Evolutionary conservation across 1,139 yeast genomes (phyloP).

Genomic region (Saccharomyces hybrid): DNA sequence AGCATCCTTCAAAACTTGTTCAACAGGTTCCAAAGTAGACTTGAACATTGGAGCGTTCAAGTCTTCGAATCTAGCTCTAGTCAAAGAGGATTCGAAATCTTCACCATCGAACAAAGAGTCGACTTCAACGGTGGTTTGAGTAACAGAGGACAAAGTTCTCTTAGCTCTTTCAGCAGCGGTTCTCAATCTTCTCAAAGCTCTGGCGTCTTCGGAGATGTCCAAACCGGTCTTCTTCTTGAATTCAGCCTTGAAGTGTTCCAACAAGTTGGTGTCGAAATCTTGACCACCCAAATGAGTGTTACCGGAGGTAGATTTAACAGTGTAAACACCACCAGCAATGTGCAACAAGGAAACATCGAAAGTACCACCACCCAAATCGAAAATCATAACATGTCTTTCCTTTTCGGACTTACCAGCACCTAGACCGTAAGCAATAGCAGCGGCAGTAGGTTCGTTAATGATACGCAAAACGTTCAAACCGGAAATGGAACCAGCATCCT

Average conservation of each 20-base stretch:
- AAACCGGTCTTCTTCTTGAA: slow-evolving; percentile 95
- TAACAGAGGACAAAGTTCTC: slow-evolving; percentile 96
- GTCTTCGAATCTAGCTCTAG: slow-evolving; percentile 99
- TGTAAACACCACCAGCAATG: slow-evolving; percentile 98
- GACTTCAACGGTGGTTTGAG: slow-evolving; percentile 94
- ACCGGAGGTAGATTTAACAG: slow-evolving; percentile 99
- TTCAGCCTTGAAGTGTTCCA: slow-evolving; percentile 88
- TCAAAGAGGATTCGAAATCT: slow-evolving; percentile 92
- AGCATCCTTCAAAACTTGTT: slow-evolving; percentile 94
- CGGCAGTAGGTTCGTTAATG: slow-evolving; percentile 94
- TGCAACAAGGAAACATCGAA: slow-evolving; percentile 91
- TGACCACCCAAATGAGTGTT: slow-evolving; percentile 99
- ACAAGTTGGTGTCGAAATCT: slow-evolving; percentile 95
- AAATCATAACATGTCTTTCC: slow-evolving; percentile 82
- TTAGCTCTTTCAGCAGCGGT: slow-evolving; percentile 99
- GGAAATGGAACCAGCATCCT: slow-evolving; percentile 92
- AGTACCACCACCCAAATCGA: slow-evolving; percentile 95
- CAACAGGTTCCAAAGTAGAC: slow-evolving; percentile 95
- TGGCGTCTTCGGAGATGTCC: slow-evolving; percentile 85
- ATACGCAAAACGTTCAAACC: slow-evolving; percentile 87
- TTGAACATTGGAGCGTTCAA: slow-evolving; percentile 93
- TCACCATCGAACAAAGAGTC: slow-evolving; percentile 95
- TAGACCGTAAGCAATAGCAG: slow-evolving; percentile 92
- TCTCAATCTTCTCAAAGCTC: slow-evolving; percentile 97
- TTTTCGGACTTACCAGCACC: slow-evolving; percentile 88